Conservation (phyloP, 176 grass and related monocot species). For the Phyllostachys edulis region DNA sequence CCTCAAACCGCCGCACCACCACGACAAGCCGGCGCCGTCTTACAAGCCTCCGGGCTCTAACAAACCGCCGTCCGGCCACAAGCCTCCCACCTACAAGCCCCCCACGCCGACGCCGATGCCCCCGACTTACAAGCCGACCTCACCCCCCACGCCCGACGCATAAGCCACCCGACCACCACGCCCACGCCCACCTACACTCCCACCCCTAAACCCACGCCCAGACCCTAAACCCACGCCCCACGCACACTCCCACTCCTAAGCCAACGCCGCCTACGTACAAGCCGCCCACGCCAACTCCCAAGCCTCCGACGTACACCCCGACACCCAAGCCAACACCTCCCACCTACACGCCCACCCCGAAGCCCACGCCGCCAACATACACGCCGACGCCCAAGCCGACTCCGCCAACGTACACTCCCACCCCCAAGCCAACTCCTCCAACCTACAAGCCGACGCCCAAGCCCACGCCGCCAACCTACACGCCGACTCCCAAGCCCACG, state of each 20-base stretch:
- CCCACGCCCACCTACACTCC: neutral
- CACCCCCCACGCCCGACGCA: neutral
- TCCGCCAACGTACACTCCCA: neutral
- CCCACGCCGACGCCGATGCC: neutral
- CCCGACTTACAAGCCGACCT: neutral
- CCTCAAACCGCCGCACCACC: slow-evolving; percentile 14
- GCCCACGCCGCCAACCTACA: neutral
- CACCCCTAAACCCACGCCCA: neutral
- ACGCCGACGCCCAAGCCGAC: neutral
- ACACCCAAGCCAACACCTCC: neutral
- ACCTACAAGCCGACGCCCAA: neutral
- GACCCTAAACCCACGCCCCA: neutral
- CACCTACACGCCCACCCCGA: neutral
- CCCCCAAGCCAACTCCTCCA: neutral
- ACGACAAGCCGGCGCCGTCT: neutral
- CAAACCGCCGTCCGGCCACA: slow-evolving; percentile 6
- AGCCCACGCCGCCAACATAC: neutral
- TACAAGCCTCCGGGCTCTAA: slow-evolving; percentile 10
- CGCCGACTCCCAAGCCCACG: neutral
- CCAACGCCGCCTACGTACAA: neutral
- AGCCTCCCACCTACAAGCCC: neutral
- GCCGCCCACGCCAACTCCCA: neutral
- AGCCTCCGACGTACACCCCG: neutral
- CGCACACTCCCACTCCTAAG: neutral
- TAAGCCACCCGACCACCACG: neutral